Evolutionary conservation across 352 stramenopile species (phyloP), one percentile per base, ranked within the genome.

Genomic region (Elongisporangium senticosum): DNA sequence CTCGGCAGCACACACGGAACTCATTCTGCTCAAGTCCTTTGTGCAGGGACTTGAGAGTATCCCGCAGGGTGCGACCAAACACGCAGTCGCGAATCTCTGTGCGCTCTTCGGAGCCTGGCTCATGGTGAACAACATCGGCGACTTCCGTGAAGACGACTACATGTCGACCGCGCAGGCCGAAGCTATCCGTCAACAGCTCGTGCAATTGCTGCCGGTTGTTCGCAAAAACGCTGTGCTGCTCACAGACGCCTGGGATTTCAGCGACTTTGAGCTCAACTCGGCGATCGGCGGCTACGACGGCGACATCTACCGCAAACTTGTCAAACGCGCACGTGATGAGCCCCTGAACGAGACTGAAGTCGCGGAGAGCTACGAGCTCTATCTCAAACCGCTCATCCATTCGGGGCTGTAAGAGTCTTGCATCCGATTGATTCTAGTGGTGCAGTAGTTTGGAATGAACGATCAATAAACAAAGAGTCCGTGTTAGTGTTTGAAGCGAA

Each of bases 121-220:
- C 17, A 65, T 82, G 4, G 58, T 59, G 40, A 58, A 65, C 7
- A 57, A 57, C 33, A 51, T 82, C 4, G 70, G 68, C 21, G 72
- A 82, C 39, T 82, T 82, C 62, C 69, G 69, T 14, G 67, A 72
- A n/a, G 53, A 74, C 60, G 68, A 77, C 57, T 77, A 77, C 59
- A 20, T 80, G 28, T 77, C 68, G 20, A 65, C 58, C 2, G 55
- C 48, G 1, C 72, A 80, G 51, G 65, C 57, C 15, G 61, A 73
- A 33, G 26, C 59, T 4, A 59, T 64, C 21, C 62, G 55, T 13
- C 8, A 64, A 15, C 64, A 71, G 37, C 56, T 77, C 14, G 28
- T 71, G 39, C n/a, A 23, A 13, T 43, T 80, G 49, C 57, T 80
- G 13, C 64, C 68, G 7, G 20, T 62, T 0, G 58, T 80, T 5